A percentile compares a stretch with the other conserved stretches of the same genome.
phyloP scores from a whole-genome alignment of 768 basidiomycete species.

The Rhizopogon vesiculosus region DNA sequence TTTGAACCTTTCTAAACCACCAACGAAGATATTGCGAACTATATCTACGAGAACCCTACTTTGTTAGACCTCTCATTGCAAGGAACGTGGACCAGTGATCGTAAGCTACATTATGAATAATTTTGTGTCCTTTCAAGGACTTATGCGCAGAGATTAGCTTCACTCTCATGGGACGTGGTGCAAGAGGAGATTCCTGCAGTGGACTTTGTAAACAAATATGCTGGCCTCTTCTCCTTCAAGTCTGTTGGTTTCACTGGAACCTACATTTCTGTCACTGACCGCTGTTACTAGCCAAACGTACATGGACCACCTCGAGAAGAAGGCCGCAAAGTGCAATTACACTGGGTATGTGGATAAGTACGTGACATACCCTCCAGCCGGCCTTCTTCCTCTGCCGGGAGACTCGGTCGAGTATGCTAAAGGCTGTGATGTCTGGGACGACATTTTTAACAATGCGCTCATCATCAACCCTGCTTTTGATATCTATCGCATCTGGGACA shows the following conservation, averaged over 20 bases:
- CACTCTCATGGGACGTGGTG: constrained; percentile 56
- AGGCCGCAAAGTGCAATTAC: constrained; percentile 54
- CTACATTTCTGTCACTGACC: neutral
- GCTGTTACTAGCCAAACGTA: constrained; percentile 48
- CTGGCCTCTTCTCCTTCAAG: constrained; percentile 71
- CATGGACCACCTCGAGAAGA: constrained; percentile 52
- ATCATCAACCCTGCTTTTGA: constrained; percentile 70
- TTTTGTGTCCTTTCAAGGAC: neutral
- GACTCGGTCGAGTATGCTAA: constrained; percentile 37
- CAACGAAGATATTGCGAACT: constrained; percentile 64
- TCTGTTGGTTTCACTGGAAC: constrained; percentile 22
- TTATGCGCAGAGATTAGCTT: constrained; percentile 30
- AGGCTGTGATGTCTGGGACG: constrained; percentile 66
- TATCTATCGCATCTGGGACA: constrained; percentile 74
- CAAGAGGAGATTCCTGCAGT: constrained; percentile 70
- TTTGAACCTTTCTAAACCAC: neutral
- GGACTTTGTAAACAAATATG: constrained; percentile 67
- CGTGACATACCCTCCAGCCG: constrained; percentile 63
- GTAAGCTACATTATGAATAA: constrained; percentile 34
- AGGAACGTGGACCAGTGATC: constrained; percentile 70
- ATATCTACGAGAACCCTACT: constrained; percentile 55
- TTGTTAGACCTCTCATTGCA: constrained; percentile 52
- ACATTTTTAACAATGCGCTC: constrained; percentile 58
- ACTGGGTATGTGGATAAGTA: constrained; percentile 56
- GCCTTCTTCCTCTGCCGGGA: constrained; percentile 62